Evolutionary conservation across 2,329 filamentous ascomycete species (phyloP).

Genomic region (Camillea tinctor): DNA sequence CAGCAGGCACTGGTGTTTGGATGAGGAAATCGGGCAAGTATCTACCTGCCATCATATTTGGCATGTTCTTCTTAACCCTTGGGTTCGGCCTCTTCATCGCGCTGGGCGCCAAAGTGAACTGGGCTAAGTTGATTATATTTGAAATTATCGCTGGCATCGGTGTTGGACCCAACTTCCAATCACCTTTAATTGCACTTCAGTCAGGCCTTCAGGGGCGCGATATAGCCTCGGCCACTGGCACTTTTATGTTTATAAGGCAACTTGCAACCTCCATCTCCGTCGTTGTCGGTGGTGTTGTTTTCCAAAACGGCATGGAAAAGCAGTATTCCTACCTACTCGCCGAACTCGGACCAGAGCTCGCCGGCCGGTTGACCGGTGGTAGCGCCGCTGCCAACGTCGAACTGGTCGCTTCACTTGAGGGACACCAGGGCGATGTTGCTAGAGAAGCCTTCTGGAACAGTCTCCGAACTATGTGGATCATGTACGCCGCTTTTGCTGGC

Average conservation of each 20-base stretch:
- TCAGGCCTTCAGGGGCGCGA: conserved; percentile 60
- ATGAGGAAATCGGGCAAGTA: conserved; percentile 67
- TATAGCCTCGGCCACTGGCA: conserved; percentile 67
- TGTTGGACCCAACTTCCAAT: conserved; percentile 67
- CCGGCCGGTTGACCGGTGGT: conserved; percentile 47
- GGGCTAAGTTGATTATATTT: conserved; percentile 57
- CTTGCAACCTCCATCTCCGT: conserved; percentile 67
- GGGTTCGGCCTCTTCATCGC: conserved; percentile 65
- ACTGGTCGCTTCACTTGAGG: conserved; percentile 45
- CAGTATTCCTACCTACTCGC: conserved; percentile 48
- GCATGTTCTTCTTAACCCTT: conserved; percentile 58
- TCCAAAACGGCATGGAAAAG: conserved; percentile 70
- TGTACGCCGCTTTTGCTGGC: conserved; percentile 51
- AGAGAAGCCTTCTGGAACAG: conserved; percentile 47
- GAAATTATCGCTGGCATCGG: conserved; percentile 64
- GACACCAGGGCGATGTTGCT: conserved; percentile 36
- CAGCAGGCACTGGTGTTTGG: conserved; percentile 54
- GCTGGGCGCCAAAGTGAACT: conserved; percentile 55
- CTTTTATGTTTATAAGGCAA: conserved; percentile 67
- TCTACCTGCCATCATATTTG: conserved; percentile 57
- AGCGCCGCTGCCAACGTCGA: conserved; percentile 51
- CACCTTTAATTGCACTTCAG: conserved; percentile 67
- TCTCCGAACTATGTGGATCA: conserved; percentile 56
- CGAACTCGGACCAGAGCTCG: conserved; percentile 48
- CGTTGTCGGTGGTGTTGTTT: conserved; percentile 74